A percentile compares a stretch with the other conserved stretches of the same genome.
Evolutionary conservation across 257 asterid species (phyloP).

Genomic region (Capsicum baccatum): DNA sequence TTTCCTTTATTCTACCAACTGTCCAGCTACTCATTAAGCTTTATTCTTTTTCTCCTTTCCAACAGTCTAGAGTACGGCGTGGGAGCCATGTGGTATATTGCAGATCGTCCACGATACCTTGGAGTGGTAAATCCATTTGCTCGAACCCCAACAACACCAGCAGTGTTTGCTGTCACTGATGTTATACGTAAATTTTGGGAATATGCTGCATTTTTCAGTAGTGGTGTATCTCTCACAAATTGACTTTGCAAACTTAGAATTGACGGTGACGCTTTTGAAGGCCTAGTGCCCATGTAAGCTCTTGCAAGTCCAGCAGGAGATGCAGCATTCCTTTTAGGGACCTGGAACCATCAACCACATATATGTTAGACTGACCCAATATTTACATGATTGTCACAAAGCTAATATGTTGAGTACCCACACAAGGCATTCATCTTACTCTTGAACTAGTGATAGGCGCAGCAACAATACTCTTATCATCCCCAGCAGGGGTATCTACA

Average conservation of each 20-base stretch:
- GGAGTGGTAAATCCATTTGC: no score
- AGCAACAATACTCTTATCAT: constrained; percentile 24
- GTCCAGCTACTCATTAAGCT: constrained; percentile 14
- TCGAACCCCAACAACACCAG: no score
- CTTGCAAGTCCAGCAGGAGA: constrained; percentile 91
- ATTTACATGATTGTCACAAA: neutral
- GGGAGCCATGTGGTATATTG: no score
- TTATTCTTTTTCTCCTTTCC: constrained; percentile 39
- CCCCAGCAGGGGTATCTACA: constrained; percentile 26
- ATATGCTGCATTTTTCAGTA: no score
- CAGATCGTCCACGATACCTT: no score
- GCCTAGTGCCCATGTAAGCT: constrained; percentile 83
- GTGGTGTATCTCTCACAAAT: no score
- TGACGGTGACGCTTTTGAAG: constrained; percentile 32
- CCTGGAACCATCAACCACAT: constrained; percentile 52
- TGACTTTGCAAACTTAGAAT: no score
- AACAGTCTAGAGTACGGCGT: no score
- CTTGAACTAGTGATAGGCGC: constrained; percentile 28
- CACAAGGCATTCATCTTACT: constrained; percentile 28
- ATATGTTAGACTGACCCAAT: constrained; percentile 25
- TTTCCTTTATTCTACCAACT: no score
- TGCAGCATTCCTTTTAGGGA: constrained; percentile 58
- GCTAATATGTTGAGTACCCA: neutral
- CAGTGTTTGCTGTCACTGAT: no score
- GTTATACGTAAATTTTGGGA: no score